Percentiles rank a stretch among this genome's conserved stretches.
phyloP scores from a whole-genome alignment of 495 filamentous ascomycete species.

The Penicillium goetzii region DNA sequence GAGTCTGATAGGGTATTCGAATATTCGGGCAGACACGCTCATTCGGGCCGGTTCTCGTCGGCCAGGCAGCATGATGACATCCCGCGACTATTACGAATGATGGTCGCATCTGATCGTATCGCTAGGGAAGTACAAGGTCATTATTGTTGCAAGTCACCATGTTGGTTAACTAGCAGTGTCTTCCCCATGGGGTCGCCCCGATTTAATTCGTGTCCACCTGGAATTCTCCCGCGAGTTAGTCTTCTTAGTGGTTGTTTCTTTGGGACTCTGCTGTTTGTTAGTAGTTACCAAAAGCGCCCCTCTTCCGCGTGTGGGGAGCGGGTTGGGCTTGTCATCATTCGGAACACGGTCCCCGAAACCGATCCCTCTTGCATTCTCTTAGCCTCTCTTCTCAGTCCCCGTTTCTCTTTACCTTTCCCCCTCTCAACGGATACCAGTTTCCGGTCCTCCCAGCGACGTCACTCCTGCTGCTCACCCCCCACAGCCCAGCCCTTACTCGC shows the following conservation, averaged over 20 bases:
- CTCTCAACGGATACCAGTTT: conserved; percentile 30
- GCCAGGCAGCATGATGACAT: conserved; percentile 10
- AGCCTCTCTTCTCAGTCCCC: conserved; percentile 1
- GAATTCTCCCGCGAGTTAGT: neutral
- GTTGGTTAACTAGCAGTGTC: neutral
- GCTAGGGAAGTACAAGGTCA: neutral
- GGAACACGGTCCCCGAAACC: conserved; percentile 17
- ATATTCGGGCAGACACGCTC: neutral
- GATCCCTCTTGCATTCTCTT: neutral
- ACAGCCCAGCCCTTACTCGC: conserved; percentile 1
- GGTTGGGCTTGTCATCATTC: neutral
- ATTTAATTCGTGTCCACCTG: conserved; percentile 1
- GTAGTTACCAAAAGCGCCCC: neutral
- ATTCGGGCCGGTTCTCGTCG: conserved; percentile 16
- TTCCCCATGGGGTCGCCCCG: conserved; percentile 16
- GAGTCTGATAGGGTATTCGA: neutral
- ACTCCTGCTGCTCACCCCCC: conserved; percentile 13
- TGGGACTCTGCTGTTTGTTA: neutral
- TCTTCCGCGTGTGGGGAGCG: neutral
- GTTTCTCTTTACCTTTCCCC: neutral
- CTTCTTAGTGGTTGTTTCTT: neutral
- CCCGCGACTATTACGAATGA: conserved; percentile 15
- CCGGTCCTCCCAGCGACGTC: conserved; percentile 25
- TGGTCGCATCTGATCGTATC: conserved; percentile 7
- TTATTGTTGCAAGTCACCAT: neutral